Percentiles rank a stretch among this genome's conserved stretches.
These are phyloP conservation scores for Cytospora mali DNA, from an alignment of 2,329 filamentous ascomycete genomes.

Conservation along the genomic window DNA sequence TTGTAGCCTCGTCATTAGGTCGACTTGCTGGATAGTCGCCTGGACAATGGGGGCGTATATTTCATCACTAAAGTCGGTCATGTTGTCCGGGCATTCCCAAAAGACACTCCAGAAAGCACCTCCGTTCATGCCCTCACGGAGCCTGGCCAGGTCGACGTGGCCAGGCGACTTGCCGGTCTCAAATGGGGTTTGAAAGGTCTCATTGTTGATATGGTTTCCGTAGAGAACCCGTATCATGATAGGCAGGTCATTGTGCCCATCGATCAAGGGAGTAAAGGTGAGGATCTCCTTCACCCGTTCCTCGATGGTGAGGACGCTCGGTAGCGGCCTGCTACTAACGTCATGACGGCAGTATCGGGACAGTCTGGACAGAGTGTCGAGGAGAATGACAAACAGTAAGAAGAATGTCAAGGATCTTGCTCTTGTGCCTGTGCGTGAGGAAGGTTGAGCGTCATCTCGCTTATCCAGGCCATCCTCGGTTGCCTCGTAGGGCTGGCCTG, in stretches of 20 bases:
- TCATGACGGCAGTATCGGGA: conserved; percentile 20
- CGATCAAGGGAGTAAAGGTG: conserved; percentile 55
- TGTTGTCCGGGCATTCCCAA: conserved; percentile 73
- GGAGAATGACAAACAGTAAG: conserved; percentile 1
- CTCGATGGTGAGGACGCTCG: conserved; percentile 40
- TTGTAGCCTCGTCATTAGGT: conserved; percentile 68
- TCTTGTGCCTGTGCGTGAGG: conserved; percentile 2
- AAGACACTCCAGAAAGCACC: conserved; percentile 95
- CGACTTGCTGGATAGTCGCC: conserved; percentile 74
- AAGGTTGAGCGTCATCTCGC: conserved; percentile 19
- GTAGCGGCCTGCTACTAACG: conserved; percentile 5
- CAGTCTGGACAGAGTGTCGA: conserved; percentile 11
- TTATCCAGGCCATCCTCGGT: conserved; percentile 6
- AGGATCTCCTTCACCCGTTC: conserved; percentile 51
- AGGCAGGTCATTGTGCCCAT: conserved; percentile 88
- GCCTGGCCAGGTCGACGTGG: conserved; percentile 80
- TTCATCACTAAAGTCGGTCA: conserved; percentile 64
- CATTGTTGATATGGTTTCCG: conserved; percentile 76
- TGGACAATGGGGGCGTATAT: conserved; percentile 48
- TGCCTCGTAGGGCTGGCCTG: conserved; percentile 22
- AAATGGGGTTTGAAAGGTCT: conserved; percentile 75
- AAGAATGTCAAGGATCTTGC: neutral
- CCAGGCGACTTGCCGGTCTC: conserved; percentile 66
- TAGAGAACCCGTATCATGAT: conserved; percentile 68
- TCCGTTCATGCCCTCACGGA: conserved; percentile 71